Conservation (phyloP, 2,329 filamentous ascomycete species). For the Aspergillus aculeatus region DNA sequence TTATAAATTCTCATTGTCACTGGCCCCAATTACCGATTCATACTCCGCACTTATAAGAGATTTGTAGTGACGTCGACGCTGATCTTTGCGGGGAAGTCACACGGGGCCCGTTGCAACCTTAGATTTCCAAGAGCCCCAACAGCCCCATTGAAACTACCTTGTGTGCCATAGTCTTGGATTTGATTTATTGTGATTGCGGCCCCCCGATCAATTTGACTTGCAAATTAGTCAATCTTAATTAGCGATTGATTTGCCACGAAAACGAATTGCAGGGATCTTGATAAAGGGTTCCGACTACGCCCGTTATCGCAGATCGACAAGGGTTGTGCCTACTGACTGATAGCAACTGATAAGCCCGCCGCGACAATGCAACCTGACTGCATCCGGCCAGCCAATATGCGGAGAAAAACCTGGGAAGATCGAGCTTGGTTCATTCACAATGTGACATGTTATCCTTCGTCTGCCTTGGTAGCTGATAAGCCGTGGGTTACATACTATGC, state of each 20-base stretch:
- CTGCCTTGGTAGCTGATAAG: neutral
- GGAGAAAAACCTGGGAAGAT: neutral
- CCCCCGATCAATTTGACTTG: neutral
- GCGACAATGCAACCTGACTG: neutral
- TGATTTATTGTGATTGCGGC: neutral
- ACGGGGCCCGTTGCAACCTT: neutral
- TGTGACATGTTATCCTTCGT: neutral
- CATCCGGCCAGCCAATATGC: neutral
- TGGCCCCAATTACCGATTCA: no score
- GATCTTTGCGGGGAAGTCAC: neutral
- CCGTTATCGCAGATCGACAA: neutral
- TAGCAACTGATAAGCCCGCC: neutral
- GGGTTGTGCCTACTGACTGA: neutral
- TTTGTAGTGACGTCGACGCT: neutral
- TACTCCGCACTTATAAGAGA: no score
- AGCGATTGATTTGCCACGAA: neutral
- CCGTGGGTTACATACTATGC: neutral
- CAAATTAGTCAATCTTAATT: neutral
- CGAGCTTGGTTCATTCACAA: neutral
- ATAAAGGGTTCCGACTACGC: neutral
- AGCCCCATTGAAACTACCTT: neutral
- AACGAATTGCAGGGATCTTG: neutral
- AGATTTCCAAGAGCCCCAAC: no score
- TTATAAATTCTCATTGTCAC: neutral
- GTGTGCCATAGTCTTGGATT: neutral